Evolutionary conservation across 495 filamentous ascomycete genomes (phyloP).

Genomic region (Talaromyces adpressus): DNA sequence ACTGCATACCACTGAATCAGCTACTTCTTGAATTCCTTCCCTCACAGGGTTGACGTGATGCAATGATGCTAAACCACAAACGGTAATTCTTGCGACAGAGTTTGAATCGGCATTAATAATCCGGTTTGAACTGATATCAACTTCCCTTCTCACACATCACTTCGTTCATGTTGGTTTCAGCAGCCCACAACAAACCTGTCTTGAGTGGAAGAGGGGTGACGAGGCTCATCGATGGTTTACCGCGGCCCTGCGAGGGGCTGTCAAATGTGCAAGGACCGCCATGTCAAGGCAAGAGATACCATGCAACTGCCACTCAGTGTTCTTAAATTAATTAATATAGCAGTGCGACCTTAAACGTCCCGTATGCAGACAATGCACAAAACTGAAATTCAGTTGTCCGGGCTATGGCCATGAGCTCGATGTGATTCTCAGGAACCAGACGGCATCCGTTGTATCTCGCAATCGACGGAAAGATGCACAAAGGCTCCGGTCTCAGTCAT

Average conservation of each 20-base stretch:
- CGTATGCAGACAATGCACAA: background rate
- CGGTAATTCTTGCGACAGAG: constrained; percentile 4
- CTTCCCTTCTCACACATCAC: background rate
- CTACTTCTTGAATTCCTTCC: too few relatives aligned
- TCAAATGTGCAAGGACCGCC: constrained; percentile 4
- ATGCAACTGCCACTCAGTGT: background rate
- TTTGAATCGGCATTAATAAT: background rate
- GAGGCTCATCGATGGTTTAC: background rate
- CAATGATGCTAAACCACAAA: background rate
- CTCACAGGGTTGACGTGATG: too few relatives aligned
- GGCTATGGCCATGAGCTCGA: constrained; percentile 5
- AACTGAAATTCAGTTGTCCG: background rate
- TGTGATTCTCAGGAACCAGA: background rate
- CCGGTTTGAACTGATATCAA: too few relatives aligned
- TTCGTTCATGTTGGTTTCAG: background rate
- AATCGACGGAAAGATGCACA: background rate
- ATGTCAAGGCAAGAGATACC: constrained; percentile 1
- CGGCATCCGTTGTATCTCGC: background rate
- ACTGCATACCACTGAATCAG: too few relatives aligned
- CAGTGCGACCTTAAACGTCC: constrained; percentile 5
- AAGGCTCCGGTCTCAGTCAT: background rate
- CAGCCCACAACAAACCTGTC: background rate
- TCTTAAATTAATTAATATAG: background rate
- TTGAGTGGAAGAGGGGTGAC: background rate
- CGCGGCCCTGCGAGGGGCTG: constrained; percentile 3